These are phyloP conservation scores for Pyrrhoderma lamaoense DNA, from an alignment of 1,284 basidiomycete species.

Conservation along the genomic window DNA sequence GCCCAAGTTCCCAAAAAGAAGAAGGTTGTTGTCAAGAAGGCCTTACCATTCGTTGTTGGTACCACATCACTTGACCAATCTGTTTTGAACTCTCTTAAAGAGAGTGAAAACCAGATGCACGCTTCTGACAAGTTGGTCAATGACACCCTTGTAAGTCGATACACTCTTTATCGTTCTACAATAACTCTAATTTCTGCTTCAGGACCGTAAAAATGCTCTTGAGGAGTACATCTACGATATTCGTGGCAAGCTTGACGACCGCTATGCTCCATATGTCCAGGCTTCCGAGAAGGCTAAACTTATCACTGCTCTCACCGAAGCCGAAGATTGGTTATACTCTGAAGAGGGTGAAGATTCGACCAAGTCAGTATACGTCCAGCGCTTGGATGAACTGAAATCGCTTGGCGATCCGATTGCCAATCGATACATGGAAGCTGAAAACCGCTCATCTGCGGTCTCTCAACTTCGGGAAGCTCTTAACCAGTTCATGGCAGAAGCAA, in stretches of 20 bases:
- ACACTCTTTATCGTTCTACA: neutral
- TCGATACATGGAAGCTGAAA: slow-evolving; percentile 77
- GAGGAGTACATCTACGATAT: slow-evolving; percentile 97
- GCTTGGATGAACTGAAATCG: slow-evolving; percentile 73
- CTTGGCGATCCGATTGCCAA: slow-evolving; percentile 80
- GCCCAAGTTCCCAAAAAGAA: slow-evolving; percentile 72
- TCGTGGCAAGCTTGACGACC: slow-evolving; percentile 84
- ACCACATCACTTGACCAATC: slow-evolving; percentile 57
- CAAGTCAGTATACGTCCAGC: slow-evolving; percentile 82
- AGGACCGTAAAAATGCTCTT: slow-evolving; percentile 94
- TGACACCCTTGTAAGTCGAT: slow-evolving; percentile 76
- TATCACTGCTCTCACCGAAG: slow-evolving; percentile 58
- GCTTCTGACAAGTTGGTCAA: slow-evolving; percentile 87
- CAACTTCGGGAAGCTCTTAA: slow-evolving; percentile 81
- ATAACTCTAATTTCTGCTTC: slow-evolving; percentile 11
- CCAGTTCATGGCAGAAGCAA: slow-evolving; percentile 75
- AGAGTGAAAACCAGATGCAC: slow-evolving; percentile 83
- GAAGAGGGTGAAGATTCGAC: slow-evolving; percentile 93
- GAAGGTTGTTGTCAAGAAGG: slow-evolving; percentile 73
- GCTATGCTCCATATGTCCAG: slow-evolving; percentile 70
- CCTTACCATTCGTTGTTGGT: slow-evolving; percentile 63
- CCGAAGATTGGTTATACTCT: slow-evolving; percentile 93
- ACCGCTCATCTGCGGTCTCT: slow-evolving; percentile 63
- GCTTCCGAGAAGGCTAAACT: slow-evolving; percentile 72
- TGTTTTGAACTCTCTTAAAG: slow-evolving; percentile 58